Evolutionary conservation across 2,329 filamentous ascomycete genomes (phyloP).

Genomic region (Chaetomium sp.): DNA sequence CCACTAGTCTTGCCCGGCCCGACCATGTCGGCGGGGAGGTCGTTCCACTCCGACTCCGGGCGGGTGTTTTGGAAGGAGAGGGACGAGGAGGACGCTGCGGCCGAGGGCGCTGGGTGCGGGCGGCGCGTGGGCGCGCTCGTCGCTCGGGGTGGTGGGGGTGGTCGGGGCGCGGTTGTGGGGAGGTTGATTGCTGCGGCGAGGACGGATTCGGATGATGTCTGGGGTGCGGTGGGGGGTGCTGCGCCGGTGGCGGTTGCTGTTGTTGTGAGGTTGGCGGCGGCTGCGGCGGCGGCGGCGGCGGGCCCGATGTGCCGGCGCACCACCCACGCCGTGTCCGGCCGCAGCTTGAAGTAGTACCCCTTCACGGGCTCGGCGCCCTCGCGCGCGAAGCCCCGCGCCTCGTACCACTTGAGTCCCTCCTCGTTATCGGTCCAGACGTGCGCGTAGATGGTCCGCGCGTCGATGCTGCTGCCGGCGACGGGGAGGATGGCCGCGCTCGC

Average conservation of each 20-base stretch:
- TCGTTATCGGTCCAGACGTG: constrained; percentile 70
- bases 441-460: constrained; percentile 56
- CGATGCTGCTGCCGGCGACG: constrained; percentile 41
- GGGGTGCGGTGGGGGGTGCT: not conserved
- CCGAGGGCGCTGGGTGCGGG: constrained; percentile 5
- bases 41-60: constrained; percentile 66
- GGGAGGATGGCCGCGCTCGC: constrained; percentile 44
- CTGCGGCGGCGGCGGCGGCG: not conserved
- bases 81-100: constrained; percentile 29
- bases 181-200: constrained; percentile 33
- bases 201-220: not conserved
- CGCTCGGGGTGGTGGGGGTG: constrained; percentile 8
- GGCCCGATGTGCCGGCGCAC: constrained; percentile 50
- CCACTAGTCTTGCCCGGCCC: not conserved
- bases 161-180: constrained; percentile 17
- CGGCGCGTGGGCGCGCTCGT: constrained; percentile 16
- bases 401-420: constrained; percentile 65
- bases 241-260: not conserved
- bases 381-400: constrained; percentile 56
- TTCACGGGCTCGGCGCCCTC: constrained; percentile 49
- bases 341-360: constrained; percentile 64
- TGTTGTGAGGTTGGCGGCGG: not conserved
- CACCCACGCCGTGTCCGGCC: constrained; percentile 63
- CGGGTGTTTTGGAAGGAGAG: constrained; percentile 61
- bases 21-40: constrained; percentile 63